phyloP scores from a whole-genome alignment of 306 rosid genomes.

The Delonix regia region DNA sequence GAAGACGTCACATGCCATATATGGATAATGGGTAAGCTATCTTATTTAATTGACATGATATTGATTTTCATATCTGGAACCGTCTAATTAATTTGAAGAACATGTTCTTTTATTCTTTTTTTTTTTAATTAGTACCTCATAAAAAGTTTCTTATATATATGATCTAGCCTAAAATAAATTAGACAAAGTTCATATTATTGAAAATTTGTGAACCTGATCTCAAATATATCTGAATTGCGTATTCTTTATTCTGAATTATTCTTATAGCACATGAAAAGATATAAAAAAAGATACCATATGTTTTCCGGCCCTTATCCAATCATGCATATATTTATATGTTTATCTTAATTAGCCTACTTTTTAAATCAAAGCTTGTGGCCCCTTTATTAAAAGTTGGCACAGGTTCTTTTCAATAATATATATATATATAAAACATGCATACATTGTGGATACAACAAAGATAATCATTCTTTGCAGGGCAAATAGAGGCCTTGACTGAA shows the following conservation, averaged over 20 bases:
- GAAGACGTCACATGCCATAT: slow-evolving; percentile 41
- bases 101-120: not conserved
- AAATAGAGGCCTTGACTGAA: not conserved
- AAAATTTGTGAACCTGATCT: not conserved
- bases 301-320: slow-evolving; percentile 37
- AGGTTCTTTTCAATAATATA: not conserved
- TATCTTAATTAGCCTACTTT: slow-evolving; percentile 18
- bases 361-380: slow-evolving; percentile 29
- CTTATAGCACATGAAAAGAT: slow-evolving; percentile 21
- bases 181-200: too few species aligned
- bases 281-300: not conserved
- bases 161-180: too few species aligned
- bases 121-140: not conserved
- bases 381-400: slow-evolving; percentile 32
- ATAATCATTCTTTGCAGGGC: not conserved
- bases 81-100: not conserved
- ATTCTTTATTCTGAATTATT: slow-evolving; percentile 34
- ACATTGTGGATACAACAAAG: not conserved
- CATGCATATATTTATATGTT: slow-evolving; percentile 2
- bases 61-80: not conserved
- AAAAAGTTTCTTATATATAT: too few species aligned
- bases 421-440: too few species aligned
- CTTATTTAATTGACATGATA: slow-evolving; percentile 6
- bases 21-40: slow-evolving; percentile 36
- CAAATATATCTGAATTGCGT: not conserved